These are phyloP conservation scores for Serendipita sp. DNA, from an alignment of 768 basidiomycete species.

Conservation along the genomic window DNA sequence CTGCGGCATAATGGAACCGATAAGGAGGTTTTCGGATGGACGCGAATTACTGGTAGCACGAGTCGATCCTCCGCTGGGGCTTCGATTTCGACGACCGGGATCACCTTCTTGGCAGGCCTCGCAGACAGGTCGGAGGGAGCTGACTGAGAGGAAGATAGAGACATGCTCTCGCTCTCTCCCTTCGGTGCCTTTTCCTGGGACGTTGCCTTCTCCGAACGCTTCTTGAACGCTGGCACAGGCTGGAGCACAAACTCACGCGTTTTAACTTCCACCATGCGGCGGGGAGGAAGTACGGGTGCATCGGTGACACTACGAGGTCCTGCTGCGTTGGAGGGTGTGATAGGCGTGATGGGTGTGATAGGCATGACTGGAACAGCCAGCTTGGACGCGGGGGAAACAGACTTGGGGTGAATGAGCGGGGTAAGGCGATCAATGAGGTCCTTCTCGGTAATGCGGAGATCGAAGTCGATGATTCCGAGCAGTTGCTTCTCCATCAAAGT, in stretches of 20 bases:
- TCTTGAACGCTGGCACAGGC: neutral
- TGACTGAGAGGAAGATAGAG: neutral
- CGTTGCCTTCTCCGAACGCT: neutral
- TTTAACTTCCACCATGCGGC: neutral
- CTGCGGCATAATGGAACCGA: neutral
- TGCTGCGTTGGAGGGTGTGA: neutral
- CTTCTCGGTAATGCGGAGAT: constrained; percentile 75
- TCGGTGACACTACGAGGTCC: neutral
- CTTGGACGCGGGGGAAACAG: constrained; percentile 16
- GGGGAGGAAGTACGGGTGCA: neutral
- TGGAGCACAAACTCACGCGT: neutral
- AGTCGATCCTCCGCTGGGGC: too few relatives aligned
- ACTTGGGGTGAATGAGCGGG: constrained; percentile 44
- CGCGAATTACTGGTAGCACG: neutral
- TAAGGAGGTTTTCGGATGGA: neutral
- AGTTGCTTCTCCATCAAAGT: constrained; percentile 98
- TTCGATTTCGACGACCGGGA: neutral
- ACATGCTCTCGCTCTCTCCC: neutral
- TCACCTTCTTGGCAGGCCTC: neutral
- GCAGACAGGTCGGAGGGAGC: neutral
- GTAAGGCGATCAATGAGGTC: constrained; percentile 45
- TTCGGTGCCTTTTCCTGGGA: neutral
- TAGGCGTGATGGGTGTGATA: neutral
- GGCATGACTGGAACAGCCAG: neutral
- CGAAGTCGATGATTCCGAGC: constrained; percentile 79